Conservation (phyloP, 176 grass and related monocot genomes). For the Oryza longistaminata region DNA sequence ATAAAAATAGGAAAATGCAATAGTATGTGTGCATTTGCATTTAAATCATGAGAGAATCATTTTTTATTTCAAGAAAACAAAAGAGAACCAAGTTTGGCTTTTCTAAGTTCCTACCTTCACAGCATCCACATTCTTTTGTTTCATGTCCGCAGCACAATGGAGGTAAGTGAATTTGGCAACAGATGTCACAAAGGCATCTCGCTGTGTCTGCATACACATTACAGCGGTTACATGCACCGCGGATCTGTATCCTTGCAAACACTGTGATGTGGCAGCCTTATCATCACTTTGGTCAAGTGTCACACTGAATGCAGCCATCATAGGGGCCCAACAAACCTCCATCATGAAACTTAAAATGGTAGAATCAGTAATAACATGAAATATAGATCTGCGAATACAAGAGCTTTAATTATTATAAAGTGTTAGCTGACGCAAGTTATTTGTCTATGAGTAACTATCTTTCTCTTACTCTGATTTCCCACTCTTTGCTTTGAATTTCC, state of each 20-base stretch:
- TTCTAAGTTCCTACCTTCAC: constrained; percentile 69
- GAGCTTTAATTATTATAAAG: constrained; percentile 36
- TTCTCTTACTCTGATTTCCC: constrained; percentile 83
- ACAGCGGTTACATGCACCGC: constrained; percentile 92
- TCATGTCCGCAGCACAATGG: constrained; percentile 97
- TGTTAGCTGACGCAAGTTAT: background rate
- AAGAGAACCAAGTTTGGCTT: background rate
- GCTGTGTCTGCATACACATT: constrained; percentile 94
- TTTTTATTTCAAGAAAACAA: constrained; percentile 14
- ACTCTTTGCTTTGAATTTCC: constrained; percentile 98
- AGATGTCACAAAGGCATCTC: constrained; percentile 98
- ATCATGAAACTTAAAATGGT: constrained; percentile 96
- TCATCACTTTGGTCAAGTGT: constrained; percentile 93
- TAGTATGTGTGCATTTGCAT: background rate
- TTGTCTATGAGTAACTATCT: background rate
- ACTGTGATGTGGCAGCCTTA: constrained; percentile 82
- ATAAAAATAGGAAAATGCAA: constrained; percentile 3
- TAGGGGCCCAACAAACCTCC: constrained; percentile 98
- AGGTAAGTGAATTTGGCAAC: constrained; percentile 99
- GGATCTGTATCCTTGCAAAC: constrained; percentile 84
- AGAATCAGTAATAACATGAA: constrained; percentile 81
- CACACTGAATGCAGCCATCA: constrained; percentile 99
- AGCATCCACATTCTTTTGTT: constrained; percentile 99
- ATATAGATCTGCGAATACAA: constrained; percentile 65
- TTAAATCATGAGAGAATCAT: constrained; percentile 1